Evolutionary conservation across 345 rosid species (phyloP), one percentile per base, ranked within the genome.

Genomic region (Cardiospermum halicacabum): DNA sequence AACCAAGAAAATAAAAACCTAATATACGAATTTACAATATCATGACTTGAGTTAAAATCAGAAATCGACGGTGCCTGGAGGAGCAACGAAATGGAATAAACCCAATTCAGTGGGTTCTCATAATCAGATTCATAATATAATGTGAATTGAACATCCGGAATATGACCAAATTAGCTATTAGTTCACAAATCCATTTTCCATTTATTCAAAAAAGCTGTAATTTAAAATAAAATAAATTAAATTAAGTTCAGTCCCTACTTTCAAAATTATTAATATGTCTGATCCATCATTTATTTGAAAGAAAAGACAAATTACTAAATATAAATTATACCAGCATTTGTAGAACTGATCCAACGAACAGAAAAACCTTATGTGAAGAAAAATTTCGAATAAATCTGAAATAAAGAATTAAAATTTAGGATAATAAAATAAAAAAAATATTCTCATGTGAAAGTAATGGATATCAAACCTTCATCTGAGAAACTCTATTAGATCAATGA

Each of bases 401-500:
- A 74, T 19, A 13, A n/a, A n/a, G n/a, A n/a, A n/a, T n/a, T n/a
- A n/a, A n/a, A 53, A 48, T 66, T 53, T 48, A 30, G 49, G 50
- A 55, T 60, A 11, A 36, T 39, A 54, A 60, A 11, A 62, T 8
- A 51, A 39, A 31, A n/a, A n/a, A 42, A n/a, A n/a, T n/a, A n/a
- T n/a, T n/a, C n/a, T n/a, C n/a, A n/a, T n/a, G n/a, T n/a, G 61
- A 53, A 31, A 12, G n/a, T 13, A 55, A 36, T 51, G 56, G 26
- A 56, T 22, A 51, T 68, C 69, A 71, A 80, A 93, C 99, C 97
- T 94, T 81, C 79, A 83, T 22, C 87, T 80, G 48, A 94, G 84
- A 76, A 80, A 89, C 47, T 91, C 99, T 96, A 89, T 89, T 4
- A 94, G 82, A 78, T 97, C 96, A 58, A 77, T 91, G 32, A 94